Conservation (phyloP, 768 basidiomycete genomes). For the Amanita polypyramis region DNA sequence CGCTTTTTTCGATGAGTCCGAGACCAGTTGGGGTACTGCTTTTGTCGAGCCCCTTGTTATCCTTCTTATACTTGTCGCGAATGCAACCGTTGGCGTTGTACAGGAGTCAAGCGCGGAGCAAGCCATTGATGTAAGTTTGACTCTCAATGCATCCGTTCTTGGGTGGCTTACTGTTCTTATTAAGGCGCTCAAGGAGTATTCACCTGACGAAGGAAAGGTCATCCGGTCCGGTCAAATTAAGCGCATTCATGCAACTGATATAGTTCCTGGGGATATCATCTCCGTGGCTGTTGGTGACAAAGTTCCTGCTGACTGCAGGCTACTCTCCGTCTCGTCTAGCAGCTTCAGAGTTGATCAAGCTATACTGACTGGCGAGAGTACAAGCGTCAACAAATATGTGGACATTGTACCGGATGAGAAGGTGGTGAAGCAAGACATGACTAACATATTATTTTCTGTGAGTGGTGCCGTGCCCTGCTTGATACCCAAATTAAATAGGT, state of each 20-base stretch:
- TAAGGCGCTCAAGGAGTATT: conserved; percentile 93
- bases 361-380: conserved; percentile 90
- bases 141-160: background rate
- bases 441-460: conserved; percentile 91
- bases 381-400: conserved; percentile 74
- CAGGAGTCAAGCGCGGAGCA: conserved; percentile 95
- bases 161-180: conserved; percentile 7
- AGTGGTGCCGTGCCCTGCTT: conserved; percentile 14
- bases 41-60: conserved; percentile 97
- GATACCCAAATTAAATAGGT: background rate
- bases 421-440: conserved; percentile 98
- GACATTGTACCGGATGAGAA: conserved; percentile 56
- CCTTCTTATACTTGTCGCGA: conserved; percentile 89
- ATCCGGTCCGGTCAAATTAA: conserved; percentile 58
- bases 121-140: conserved; percentile 82
- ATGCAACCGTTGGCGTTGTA: conserved; percentile 94
- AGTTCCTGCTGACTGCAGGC: conserved; percentile 88
- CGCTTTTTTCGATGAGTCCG: conserved; percentile 75
- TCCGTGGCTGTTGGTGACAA: conserved; percentile 89
- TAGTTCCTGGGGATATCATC: conserved; percentile 94
- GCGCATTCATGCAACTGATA: conserved; percentile 75
- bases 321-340: conserved; percentile 83
- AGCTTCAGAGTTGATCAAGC: conserved; percentile 96
- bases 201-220: conserved; percentile 92
- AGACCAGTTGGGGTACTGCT: conserved; percentile 61